Evolutionary conservation across 768 basidiomycete genomes (phyloP).

Genomic region (Mycena olivaceomarginata): DNA sequence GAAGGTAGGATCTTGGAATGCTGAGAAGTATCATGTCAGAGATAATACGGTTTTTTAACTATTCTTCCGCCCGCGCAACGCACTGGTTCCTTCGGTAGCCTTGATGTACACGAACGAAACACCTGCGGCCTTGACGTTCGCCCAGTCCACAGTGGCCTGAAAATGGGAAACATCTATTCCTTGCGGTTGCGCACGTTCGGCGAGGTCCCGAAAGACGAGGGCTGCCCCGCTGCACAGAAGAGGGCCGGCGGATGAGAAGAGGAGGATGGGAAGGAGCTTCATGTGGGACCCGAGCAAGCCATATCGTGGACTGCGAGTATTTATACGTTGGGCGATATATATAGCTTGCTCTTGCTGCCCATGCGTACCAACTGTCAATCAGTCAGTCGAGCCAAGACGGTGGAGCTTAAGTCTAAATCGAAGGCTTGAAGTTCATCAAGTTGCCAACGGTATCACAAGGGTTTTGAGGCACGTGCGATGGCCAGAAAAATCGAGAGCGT

Average conservation of each 20-base stretch:
- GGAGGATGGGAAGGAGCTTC: conserved; percentile 25
- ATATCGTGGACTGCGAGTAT: background rate
- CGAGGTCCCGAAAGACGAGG: conserved; percentile 19
- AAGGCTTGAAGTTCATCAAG: background rate
- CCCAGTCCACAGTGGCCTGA: conserved; percentile 72
- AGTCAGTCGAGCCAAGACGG: conserved; percentile 10
- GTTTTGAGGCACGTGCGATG: background rate
- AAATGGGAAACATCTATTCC: conserved; percentile 76
- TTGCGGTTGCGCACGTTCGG: conserved; percentile 61
- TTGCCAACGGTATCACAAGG: conserved; percentile 8
- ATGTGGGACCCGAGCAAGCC: background rate
- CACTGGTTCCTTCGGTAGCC: conserved; percentile 78
- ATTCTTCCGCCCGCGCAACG: conserved; percentile 22
- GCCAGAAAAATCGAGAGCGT: background rate
- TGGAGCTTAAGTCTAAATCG: background rate
- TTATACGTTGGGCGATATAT: conserved; percentile 3
- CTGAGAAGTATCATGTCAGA: conserved; percentile 18
- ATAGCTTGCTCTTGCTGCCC: background rate
- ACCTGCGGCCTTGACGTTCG: conserved; percentile 69
- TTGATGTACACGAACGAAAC: conserved; percentile 79
- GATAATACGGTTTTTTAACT: too few relatives aligned
- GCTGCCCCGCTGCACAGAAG: background rate
- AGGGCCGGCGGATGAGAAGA: background rate
- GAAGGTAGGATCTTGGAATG: conserved; percentile 67
- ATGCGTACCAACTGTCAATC: conserved; percentile 27